phyloP scores from a whole-genome alignment of 768 basidiomycete species.

The Lentinula lateritia region DNA sequence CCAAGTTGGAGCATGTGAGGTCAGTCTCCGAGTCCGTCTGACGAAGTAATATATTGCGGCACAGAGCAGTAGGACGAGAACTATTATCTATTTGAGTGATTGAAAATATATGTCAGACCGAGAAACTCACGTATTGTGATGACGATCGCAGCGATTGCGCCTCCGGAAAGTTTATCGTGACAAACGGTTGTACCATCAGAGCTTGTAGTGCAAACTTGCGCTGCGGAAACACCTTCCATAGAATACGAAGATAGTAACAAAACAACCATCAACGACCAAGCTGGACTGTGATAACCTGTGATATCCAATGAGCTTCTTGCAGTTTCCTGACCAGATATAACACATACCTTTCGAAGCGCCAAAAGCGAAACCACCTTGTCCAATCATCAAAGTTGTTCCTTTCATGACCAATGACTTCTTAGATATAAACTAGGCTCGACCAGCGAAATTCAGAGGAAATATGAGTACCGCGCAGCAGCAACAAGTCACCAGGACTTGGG shows the following conservation, averaged over 20 bases:
- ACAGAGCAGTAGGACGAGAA: not conserved
- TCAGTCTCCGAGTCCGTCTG: not conserved
- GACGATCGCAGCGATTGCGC: not conserved
- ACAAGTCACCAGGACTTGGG: slow-evolving; percentile 4
- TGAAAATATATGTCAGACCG: not conserved
- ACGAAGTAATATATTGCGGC: not conserved
- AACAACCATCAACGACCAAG: not conserved
- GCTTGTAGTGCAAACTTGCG: not conserved
- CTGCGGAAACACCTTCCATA: not conserved
- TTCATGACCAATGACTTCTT: not conserved
- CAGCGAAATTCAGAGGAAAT: not conserved
- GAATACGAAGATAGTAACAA: not conserved
- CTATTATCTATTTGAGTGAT: not conserved
- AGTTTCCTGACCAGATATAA: not conserved
- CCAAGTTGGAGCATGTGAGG: not conserved
- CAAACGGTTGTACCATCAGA: not conserved
- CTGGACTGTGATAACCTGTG: not conserved
- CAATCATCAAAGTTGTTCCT: not conserved
- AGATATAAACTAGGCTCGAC: not conserved
- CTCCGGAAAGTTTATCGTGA: slow-evolving; percentile 3
- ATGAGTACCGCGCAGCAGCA: not conserved
- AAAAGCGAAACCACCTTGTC: not conserved
- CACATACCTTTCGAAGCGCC: not conserved
- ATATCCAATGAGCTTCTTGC: not conserved
- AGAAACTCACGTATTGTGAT: not conserved